phyloP scores from a whole-genome alignment of 495 filamentous ascomycete genomes.

The Mycothermus thermophilus region DNA sequence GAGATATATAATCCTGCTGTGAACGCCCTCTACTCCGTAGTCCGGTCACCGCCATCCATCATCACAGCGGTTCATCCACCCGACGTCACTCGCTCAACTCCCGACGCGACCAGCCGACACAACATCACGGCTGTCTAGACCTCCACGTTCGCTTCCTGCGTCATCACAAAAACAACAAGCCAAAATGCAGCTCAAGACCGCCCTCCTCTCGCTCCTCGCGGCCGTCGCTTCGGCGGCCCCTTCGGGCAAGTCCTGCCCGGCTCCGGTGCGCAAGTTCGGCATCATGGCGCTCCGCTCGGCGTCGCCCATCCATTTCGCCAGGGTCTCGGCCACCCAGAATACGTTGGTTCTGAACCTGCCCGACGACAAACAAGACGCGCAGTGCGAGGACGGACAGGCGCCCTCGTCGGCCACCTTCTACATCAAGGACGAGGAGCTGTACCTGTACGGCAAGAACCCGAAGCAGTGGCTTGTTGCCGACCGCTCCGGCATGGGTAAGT shows the following conservation, averaged over 20 bases:
- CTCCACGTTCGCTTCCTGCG: too few species aligned
- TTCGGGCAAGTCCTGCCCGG: slow-evolving; percentile 4
- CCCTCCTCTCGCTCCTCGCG: slow-evolving; percentile 30
- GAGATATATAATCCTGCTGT: too few species aligned
- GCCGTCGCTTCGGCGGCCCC: slow-evolving; percentile 19
- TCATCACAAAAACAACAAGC: too few species aligned
- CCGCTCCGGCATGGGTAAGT: slow-evolving; percentile 37
- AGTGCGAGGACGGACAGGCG: slow-evolving; percentile 26
- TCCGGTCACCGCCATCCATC: too few species aligned
- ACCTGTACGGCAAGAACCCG: slow-evolving; percentile 30
- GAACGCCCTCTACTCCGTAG: too few species aligned
- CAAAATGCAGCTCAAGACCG: slow-evolving; percentile 12
- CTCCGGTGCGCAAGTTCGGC: slow-evolving; percentile 20
- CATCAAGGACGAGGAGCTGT: slow-evolving; percentile 32
- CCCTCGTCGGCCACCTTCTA: slow-evolving; percentile 34
- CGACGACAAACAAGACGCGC: slow-evolving; percentile 22
- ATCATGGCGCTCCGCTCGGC: slow-evolving; percentile 36
- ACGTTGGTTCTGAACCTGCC: slow-evolving; percentile 31
- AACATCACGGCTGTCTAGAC: too few species aligned
- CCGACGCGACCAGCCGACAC: too few species aligned
- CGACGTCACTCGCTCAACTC: too few species aligned
- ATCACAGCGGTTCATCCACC: too few species aligned
- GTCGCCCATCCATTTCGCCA: slow-evolving; percentile 29
- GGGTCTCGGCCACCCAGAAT: slow-evolving; percentile 28
- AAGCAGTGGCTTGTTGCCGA: slow-evolving; percentile 39